Conservation (phyloP, 345 rosid genomes). For the Arabidopsis thaliana region DNA sequence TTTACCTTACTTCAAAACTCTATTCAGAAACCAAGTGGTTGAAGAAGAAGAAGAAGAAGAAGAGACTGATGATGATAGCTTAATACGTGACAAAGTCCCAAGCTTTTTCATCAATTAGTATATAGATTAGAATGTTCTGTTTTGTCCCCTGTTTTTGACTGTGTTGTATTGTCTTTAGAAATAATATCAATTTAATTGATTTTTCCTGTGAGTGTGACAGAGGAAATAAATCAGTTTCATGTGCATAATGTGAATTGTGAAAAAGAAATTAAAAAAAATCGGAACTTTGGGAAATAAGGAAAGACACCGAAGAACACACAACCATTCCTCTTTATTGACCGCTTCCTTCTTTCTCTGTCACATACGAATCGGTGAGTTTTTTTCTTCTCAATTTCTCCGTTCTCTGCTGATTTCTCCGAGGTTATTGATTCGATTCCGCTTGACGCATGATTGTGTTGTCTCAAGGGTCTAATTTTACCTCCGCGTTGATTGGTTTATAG, state of each 20-base stretch:
- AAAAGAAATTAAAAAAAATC: background rate
- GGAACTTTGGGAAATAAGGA: conserved; percentile 16
- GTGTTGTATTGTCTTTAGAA: background rate
- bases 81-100: conserved; percentile 31
- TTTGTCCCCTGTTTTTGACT: conserved; percentile 19
- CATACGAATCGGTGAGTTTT: conserved; percentile 37
- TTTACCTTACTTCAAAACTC: conserved; percentile 83
- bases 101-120: conserved; percentile 40
- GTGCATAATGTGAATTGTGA: conserved; percentile 26
- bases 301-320: background rate
- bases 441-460: background rate
- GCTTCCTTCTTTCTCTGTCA: conserved; percentile 33
- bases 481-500: conserved; percentile 24
- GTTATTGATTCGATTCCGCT: conserved; percentile 1
- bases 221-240: conserved; percentile 32
- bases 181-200: conserved; percentile 23
- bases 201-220: conserved; percentile 14
- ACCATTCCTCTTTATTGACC: conserved; percentile 38
- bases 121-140: conserved; percentile 15
- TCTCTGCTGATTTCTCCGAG: conserved; percentile 20
- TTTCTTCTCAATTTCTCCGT: conserved; percentile 23
- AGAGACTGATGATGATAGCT: conserved; percentile 53
- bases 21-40: conserved; percentile 68
- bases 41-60: conserved; percentile 68
- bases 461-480: background rate